Evolutionary conservation across 1,284 basidiomycete genomes (phyloP).

Genomic region (Trichosporon sp.): DNA sequence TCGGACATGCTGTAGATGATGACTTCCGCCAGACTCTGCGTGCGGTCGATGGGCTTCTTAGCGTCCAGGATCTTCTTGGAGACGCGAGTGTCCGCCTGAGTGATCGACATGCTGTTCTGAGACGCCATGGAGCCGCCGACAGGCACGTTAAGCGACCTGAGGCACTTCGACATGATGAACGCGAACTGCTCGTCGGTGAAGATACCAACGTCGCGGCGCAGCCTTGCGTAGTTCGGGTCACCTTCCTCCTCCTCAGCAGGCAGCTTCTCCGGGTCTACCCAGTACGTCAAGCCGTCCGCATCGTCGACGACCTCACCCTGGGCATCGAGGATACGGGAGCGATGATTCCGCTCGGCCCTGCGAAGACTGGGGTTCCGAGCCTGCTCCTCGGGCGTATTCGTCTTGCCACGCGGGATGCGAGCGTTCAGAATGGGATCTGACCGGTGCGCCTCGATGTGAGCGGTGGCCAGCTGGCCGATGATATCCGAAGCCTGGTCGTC

Average conservation of each 20-base stretch:
- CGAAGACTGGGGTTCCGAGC: conserved; percentile 28
- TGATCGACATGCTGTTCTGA: conserved; percentile 43
- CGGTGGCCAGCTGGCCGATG: conserved; percentile 63
- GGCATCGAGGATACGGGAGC: conserved; percentile 31
- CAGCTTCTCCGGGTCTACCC: conserved; percentile 32
- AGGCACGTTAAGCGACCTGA: conserved; percentile 69
- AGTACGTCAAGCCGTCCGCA: conserved; percentile 56
- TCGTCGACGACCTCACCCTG: conserved; percentile 38
- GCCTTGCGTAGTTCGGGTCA: conserved; percentile 65
- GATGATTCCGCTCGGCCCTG: conserved; percentile 25
- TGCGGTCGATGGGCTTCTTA: conserved; percentile 67
- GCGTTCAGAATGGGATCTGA: conserved; percentile 63
- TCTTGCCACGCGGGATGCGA: conserved; percentile 53
- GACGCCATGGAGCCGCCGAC: conserved; percentile 39
- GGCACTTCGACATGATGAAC: conserved; percentile 75
- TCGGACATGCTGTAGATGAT: conserved; percentile 87
- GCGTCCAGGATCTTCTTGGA: conserved; percentile 65
- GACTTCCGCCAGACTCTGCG: conserved; percentile 73
- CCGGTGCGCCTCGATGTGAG: conserved; percentile 64
- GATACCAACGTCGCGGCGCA: conserved; percentile 77
- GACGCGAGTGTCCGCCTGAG: conserved; percentile 53
- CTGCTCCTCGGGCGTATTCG: conserved; percentile 39
- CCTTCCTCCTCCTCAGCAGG: conserved; percentile 56
- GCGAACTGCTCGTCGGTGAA: conserved; percentile 84
- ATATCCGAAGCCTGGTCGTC: conserved; percentile 69